These are phyloP conservation scores for Collybia sp. DNA, from an alignment of 768 basidiomycete species.

Conservation along the genomic window DNA sequence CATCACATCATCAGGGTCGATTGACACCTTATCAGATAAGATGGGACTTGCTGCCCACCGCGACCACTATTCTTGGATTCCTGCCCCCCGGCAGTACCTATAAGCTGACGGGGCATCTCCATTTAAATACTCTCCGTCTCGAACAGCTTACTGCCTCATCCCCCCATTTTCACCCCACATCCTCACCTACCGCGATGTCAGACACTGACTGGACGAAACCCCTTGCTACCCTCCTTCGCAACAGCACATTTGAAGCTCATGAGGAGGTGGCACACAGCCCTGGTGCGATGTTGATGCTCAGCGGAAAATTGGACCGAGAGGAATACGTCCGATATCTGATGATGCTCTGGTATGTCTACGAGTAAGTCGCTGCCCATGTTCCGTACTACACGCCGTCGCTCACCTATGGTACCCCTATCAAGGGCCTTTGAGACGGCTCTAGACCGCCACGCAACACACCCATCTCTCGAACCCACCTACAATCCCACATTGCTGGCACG, in stretches of 20 bases:
- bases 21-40: too few relatives aligned
- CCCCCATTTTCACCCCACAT: conserved; percentile 8
- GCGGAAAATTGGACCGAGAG: conserved; percentile 52
- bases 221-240: conserved; percentile 41
- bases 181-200: conserved; percentile 26
- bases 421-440: conserved; percentile 56
- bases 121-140: conserved; percentile 6
- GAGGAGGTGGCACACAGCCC: conserved; percentile 51
- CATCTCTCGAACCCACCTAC: conserved; percentile 62
- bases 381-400: neutral
- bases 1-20: too few relatives aligned
- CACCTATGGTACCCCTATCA: neutral
- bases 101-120: neutral
- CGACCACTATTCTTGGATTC: too few relatives aligned
- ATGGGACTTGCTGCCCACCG: too few relatives aligned
- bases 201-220: conserved; percentile 34
- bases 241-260: conserved; percentile 49
- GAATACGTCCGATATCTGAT: conserved; percentile 72
- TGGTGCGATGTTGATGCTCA: conserved; percentile 52
- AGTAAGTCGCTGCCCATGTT: conserved; percentile 38
- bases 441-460: conserved; percentile 55
- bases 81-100: too few relatives aligned
- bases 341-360: conserved; percentile 77
- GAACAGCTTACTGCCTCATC: conserved; percentile 5
- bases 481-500: conserved; percentile 67